Evolutionary conservation across 2,329 filamentous ascomycete genomes (phyloP).

Genomic region (Sphaerulina vaccinii): DNA sequence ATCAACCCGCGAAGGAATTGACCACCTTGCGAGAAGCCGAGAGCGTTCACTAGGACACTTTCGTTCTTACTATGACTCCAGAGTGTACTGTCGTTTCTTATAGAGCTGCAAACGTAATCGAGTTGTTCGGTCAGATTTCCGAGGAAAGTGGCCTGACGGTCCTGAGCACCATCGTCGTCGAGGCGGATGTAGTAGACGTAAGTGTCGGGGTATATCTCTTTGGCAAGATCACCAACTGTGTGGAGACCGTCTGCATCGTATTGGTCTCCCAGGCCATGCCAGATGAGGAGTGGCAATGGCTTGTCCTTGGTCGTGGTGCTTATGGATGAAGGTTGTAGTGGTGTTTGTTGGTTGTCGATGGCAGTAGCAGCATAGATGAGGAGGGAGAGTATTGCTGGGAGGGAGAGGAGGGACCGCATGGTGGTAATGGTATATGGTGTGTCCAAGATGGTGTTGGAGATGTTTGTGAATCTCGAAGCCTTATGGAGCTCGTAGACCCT

Average conservation of each 20-base stretch:
- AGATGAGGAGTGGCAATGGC: conserved; percentile 85
- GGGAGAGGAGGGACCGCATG: conserved; percentile 18
- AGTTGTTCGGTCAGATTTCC: conserved; percentile 85
- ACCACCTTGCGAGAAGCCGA: conserved; percentile 94
- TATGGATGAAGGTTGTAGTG: background rate
- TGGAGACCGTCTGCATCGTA: conserved; percentile 74
- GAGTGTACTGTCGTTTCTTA: conserved; percentile 74
- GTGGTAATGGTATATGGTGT: background rate
- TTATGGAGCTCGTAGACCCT: background rate
- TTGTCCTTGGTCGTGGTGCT: conserved; percentile 11
- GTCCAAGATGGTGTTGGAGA: background rate
- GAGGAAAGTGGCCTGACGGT: conserved; percentile 83
- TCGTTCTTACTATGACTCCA: conserved; percentile 47
- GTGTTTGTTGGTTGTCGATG: conserved; percentile 3
- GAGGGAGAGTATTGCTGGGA: conserved; percentile 20
- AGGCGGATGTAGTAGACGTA: conserved; percentile 78
- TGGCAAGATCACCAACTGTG: conserved; percentile 67
- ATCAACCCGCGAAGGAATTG: conserved; percentile 92
- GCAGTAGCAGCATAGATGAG: conserved; percentile 14
- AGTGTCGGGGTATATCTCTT: conserved; percentile 74
- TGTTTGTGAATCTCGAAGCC: background rate
- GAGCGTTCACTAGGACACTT: conserved; percentile 64
- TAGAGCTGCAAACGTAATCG: conserved; percentile 70
- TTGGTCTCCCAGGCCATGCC: conserved; percentile 82
- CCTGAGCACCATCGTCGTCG: conserved; percentile 61